Base-by-base conservation (phyloP, 2,329 filamentous ascomycete genomes). In the Apiospora pterosperma region DNA sequence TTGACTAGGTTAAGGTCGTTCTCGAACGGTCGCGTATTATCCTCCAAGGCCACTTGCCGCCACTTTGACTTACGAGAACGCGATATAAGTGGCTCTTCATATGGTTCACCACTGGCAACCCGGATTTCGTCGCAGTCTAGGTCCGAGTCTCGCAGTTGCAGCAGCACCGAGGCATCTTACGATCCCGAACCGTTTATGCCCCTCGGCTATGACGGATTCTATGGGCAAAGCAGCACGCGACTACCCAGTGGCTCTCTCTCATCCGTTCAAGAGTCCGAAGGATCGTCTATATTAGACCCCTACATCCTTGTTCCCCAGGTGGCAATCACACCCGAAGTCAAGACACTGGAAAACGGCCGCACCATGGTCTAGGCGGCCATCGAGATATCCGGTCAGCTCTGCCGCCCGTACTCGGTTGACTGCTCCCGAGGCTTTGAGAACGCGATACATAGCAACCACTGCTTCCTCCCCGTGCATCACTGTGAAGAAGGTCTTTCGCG, bases 321-420 rank as follows among this genome's bases (percentile, higher is more conserved):
- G 28, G 70, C 73, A 19, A 77, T 84, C 28, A 82, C 77, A 0
- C 77, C 82, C 1, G 81, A 84, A 60, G 70, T 75, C 6, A 74
- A 72, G 5, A 70, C 75, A 1, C 69, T 81, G 1, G 72, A 76
- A 6, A 72, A 76, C 41, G 75, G 72, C 3, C 70, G 72, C 41
- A 70, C 73, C 36, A 74, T 68, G 12, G 67, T 85, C n/a, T 86
- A 81, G 84, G 80, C 76, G 2, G 81, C 82, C 4, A 76, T 86
- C 61, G 80, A 86, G 70, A 69, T 86, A 41, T 80, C 77, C 16
- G 77, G 79, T 10, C 78, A 78, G 58, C 67, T 81, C 5, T 77
- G 73, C 59, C 71, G 69, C 61, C 72, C 72, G 12, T 67, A 36
- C 48, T 42, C 25, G 11, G 36, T 67, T 21, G 55, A 65, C 16